Base-by-base conservation (phyloP, 2,329 filamentous ascomycete species). In the Paecilomyces niveus region DNA sequence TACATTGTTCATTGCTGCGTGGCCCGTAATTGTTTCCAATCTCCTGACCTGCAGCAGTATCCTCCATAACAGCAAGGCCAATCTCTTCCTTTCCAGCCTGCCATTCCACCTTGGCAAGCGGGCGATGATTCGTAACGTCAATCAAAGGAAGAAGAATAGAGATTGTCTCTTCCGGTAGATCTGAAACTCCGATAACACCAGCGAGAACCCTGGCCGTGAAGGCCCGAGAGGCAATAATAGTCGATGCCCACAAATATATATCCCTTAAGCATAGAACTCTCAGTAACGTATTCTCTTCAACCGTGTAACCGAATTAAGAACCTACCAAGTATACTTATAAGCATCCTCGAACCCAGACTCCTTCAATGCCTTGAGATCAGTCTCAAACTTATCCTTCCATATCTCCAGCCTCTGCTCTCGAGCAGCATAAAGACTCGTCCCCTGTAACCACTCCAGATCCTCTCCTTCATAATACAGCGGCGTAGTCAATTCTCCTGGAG, bases 101-200 rank as follows among this genome's bases (percentile, higher is more conserved):
- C 88, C 88, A 91, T 50, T 78, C 72, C 0, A 86, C 81, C 50
- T 80, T 74, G 0, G 85, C 81, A 21, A 81, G 74, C 54, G 86
- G 85, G 55, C 83, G 82, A 67, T 92, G 89, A 67, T 92, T 92
- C 10, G 84, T 84, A 29, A 91, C 79, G 67, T 92, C 89, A 58
- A 90, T 82, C 3, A 90, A 76, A 1, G 89, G 89, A 33, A 90
- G 77, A 4, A 92, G 76, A 7, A 90, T 80, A 1, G 87, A 87
- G 59, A 89, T 87, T 64, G 85, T 83, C 55, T 88, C 84, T 3
- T 79, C 68, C 4, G 73, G 69, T 54, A 79, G 77, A 32, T 74
- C 74, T 2, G 72, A 67, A 18, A 67, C 32, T 68, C 68, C 62
- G 26, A 74, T 62, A 11, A 70, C 68, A 22, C 72, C 72, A 53